Evolutionary conservation across 2,329 filamentous ascomycete genomes (phyloP).

Genomic region (Fusarium chuoi): DNA sequence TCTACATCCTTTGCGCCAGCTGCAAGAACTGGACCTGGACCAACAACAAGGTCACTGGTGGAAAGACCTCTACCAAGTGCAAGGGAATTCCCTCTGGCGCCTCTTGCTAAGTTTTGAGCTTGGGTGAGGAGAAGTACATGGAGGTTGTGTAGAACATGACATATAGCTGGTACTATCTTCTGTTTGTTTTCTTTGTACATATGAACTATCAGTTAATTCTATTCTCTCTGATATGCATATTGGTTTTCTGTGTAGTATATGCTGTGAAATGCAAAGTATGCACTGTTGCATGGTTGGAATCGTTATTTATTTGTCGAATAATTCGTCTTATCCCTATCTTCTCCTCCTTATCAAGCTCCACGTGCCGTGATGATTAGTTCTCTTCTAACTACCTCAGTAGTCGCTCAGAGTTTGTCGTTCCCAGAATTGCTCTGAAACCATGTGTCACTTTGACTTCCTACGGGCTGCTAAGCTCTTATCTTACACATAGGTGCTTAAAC

Average conservation of each 20-base stretch:
- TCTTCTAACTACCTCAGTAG: too few relatives aligned
- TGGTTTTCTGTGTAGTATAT: accelerated
- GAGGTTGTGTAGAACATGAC: not conserved
- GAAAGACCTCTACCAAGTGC: slow-evolving; percentile 51
- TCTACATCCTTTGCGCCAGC: slow-evolving; percentile 65
- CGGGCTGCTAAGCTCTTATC: too few relatives aligned
- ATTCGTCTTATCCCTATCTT: too few relatives aligned
- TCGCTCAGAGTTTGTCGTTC: too few relatives aligned
- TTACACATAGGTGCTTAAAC: too few relatives aligned
- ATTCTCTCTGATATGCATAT: not conserved
- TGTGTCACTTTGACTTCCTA: too few relatives aligned
- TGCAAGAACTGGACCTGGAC: slow-evolving; percentile 64
- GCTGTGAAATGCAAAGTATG: not conserved
- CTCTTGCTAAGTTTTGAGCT: slow-evolving; percentile 26
- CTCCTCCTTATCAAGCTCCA: too few relatives aligned
- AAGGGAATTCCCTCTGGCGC: slow-evolving; percentile 42
- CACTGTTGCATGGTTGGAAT: too few relatives aligned
- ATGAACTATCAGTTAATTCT: not conserved
- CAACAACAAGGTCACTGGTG: slow-evolving; percentile 61
- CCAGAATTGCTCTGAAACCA: too few relatives aligned
- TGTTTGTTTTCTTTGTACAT: not conserved
- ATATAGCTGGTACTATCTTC: not conserved
- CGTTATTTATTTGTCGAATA: too few relatives aligned
- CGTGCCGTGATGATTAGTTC: too few relatives aligned
- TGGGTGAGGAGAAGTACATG: not conserved